Evolutionary conservation across 2,329 filamentous ascomycete genomes (phyloP).

Genomic region (Calonectria ilicicola): DNA sequence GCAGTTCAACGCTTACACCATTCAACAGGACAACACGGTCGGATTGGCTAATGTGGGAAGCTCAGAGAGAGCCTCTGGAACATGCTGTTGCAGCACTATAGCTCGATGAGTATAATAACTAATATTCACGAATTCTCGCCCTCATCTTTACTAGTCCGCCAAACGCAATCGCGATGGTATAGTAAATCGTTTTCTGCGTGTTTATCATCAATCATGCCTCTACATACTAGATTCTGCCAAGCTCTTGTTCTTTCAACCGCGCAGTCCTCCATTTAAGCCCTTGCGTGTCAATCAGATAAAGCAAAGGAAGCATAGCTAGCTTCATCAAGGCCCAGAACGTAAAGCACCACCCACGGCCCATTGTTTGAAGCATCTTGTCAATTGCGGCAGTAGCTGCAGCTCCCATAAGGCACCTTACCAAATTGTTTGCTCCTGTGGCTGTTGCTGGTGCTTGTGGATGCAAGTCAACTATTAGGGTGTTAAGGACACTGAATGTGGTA

Average conservation of each 20-base stretch:
- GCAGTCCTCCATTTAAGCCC: slow-evolving; percentile 65
- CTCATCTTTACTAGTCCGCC: neutral
- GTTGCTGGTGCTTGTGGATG: slow-evolving; percentile 71
- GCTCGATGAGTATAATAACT: slow-evolving; percentile 24
- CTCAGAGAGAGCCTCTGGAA: slow-evolving; percentile 76
- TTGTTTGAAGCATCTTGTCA: slow-evolving; percentile 65
- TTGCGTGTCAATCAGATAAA: slow-evolving; percentile 61
- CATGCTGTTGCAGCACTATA: slow-evolving; percentile 72
- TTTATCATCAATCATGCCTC: neutral
- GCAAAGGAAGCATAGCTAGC: slow-evolving; percentile 58
- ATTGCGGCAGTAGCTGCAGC: slow-evolving; percentile 71
- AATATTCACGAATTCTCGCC: slow-evolving; percentile 2
- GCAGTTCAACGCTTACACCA: slow-evolving; percentile 19
- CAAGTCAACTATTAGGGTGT: slow-evolving; percentile 72
- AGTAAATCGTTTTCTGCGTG: neutral
- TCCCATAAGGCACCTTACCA: slow-evolving; percentile 71
- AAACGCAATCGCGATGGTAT: neutral
- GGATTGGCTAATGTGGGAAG: slow-evolving; percentile 98
- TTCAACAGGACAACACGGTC: slow-evolving; percentile 84
- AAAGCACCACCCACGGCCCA: slow-evolving; percentile 74
- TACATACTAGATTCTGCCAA: slow-evolving; percentile 5
- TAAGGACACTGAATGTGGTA: slow-evolving; percentile 73
- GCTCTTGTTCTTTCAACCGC: slow-evolving; percentile 54
- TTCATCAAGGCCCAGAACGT: slow-evolving; percentile 68
- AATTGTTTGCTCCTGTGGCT: slow-evolving; percentile 73